Evolutionary conservation across 371 early-diverging fungal genomes (phyloP), one percentile per base, ranked within the genome.

Genomic region (Sporodiniella umbellata): DNA sequence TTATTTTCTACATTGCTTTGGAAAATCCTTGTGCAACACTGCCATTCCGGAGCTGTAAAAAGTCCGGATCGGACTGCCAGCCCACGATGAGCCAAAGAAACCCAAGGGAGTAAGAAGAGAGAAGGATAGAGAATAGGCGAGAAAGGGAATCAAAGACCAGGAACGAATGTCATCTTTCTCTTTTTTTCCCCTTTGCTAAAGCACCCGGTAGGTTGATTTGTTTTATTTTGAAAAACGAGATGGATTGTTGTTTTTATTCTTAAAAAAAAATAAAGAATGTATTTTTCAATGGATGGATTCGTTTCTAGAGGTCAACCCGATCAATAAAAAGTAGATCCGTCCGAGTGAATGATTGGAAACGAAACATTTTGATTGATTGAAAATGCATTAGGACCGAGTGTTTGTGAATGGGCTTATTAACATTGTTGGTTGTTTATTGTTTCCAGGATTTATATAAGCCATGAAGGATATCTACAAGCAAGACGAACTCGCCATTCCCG

Each of bases 391-490:
- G n/a, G n/a, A n/a, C n/a, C n/a, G n/a, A n/a, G n/a, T n/a, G n/a
- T n/a, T n/a, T n/a, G n/a, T n/a, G n/a, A n/a, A n/a, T n/a, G n/a
- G n/a, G n/a, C n/a, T n/a, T n/a, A n/a, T n/a, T n/a, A n/a, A n/a
- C n/a, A n/a, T n/a, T n/a, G n/a, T n/a, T n/a, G n/a, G n/a, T 28
- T 28, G 10, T 28, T 10, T 28, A 7, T 4, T 4, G 10, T 28
- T 28, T 4, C 10, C 4, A 10, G 30, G 30, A 7, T 28, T 28
- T 28, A 7, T 28, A 7, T 54, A 33, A 42, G 28, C 42, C 52
- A 56, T 67, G 59, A 65, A 85, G 84, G 89, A 90, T 74, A 88
- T 93, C 66, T 80, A 72, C 78, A 87, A 89, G 80, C 81, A 83
- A 70, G 89, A 89, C 66, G 81, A 81, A 65, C 78, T 92, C 66